Percentiles rank a stretch among this genome's conserved stretches.
Evolutionary conservation across 129 eudicot genomes (phyloP).

Genomic region (Calendula officinalis): DNA sequence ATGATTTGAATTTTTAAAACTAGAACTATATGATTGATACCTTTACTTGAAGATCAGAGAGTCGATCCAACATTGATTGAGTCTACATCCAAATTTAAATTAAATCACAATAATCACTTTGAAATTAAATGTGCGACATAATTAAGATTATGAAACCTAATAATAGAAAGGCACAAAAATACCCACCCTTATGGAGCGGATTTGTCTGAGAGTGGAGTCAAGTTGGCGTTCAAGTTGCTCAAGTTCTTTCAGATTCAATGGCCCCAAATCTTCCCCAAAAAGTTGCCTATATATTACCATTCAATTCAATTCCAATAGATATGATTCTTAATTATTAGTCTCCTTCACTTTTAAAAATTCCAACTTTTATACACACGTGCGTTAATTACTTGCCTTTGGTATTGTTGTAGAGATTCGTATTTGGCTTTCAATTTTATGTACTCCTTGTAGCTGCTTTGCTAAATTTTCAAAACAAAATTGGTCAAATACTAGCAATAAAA

Average conservation of each 20-base stretch:
- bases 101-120: too few species aligned
- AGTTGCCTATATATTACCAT: conserved; percentile 53
- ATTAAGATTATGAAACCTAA: conserved; percentile 7
- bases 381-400: conserved; percentile 58
- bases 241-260: conserved; percentile 74
- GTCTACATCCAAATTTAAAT: too few species aligned
- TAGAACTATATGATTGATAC: conserved; percentile 36
- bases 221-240: conserved; percentile 90
- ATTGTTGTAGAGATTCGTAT: conserved; percentile 79
- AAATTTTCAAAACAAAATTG: conserved; percentile 9
- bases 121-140: too few species aligned
- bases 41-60: conserved; percentile 86
- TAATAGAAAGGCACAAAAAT: neutral
- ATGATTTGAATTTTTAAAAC: neutral
- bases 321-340: neutral
- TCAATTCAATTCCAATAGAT: neutral
- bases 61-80: conserved; percentile 86
- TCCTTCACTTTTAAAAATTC: neutral
- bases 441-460: conserved; percentile 90
- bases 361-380: neutral
- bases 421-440: conserved; percentile 69
- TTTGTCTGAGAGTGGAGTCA: conserved; percentile 74
- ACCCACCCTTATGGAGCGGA: conserved; percentile 80
- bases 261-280: conserved; percentile 87
- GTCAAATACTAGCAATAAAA: neutral